A percentile compares a stretch with the other conserved stretches of the same genome.
These are phyloP conservation scores for Termitomyces sp. DNA, from an alignment of 768 basidiomycete species.

Conservation along the genomic window DNA sequence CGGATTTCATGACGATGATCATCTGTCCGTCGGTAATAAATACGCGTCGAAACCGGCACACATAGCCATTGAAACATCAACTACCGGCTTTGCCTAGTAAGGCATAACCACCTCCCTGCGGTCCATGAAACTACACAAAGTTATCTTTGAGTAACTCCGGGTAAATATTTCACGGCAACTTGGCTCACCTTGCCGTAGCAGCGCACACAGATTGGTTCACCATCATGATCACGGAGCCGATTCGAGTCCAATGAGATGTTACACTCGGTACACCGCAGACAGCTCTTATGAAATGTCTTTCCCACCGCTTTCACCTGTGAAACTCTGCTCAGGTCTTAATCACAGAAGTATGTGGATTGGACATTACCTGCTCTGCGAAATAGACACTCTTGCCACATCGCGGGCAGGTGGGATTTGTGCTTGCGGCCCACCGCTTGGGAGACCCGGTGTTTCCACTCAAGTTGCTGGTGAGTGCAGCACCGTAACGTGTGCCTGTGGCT, in stretches of 20 bases:
- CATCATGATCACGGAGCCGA: constrained; percentile 71
- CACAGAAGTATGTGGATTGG: not conserved
- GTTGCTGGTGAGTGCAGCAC: constrained; percentile 42
- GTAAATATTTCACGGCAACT: not conserved
- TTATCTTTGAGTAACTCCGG: not conserved
- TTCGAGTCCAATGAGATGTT: constrained; percentile 64
- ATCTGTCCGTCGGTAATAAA: too few relatives aligned
- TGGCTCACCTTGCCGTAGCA: constrained; percentile 63
- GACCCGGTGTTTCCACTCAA: constrained; percentile 32
- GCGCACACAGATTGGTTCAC: constrained; percentile 60
- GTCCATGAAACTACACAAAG: constrained; percentile 57
- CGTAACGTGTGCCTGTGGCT: constrained; percentile 64
- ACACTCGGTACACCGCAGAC: constrained; percentile 74
- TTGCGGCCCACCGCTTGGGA: constrained; percentile 40
- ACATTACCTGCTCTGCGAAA: constrained; percentile 73
- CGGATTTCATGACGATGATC: not conserved
- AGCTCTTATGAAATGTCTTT: constrained; percentile 75
- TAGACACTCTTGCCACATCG: constrained; percentile 74
- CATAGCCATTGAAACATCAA: too few relatives aligned
- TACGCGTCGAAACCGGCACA: too few relatives aligned
- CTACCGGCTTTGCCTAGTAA: constrained; percentile 42
- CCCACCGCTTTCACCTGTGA: constrained; percentile 74
- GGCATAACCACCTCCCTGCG: constrained; percentile 73
- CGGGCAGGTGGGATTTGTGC: constrained; percentile 57
- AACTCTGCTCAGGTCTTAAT: constrained; percentile 2